A percentile compares a stretch with the other conserved stretches of the same genome.
Conservation (phyloP, 1,139 yeast species). For the Groenewaldozyma sp. region DNA sequence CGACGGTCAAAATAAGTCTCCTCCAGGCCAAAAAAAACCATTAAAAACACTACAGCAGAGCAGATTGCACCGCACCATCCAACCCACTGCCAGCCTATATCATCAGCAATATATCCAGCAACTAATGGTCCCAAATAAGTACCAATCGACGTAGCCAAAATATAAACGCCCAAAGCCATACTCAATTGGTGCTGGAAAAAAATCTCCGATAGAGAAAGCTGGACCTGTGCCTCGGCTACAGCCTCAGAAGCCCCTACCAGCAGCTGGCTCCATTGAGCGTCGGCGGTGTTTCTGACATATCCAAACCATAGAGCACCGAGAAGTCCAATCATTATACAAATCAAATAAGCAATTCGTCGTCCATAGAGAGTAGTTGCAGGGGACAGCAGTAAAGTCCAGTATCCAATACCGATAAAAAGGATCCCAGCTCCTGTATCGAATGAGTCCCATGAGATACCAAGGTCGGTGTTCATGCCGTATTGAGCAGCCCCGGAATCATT, state of each 20-base stretch:
- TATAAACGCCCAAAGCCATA: constrained; percentile 66
- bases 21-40: constrained; percentile 53
- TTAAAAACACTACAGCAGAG: constrained; percentile 48
- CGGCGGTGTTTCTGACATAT: constrained; percentile 43
- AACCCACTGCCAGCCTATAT: constrained; percentile 68
- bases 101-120: constrained; percentile 60
- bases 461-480: constrained; percentile 54
- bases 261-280: constrained; percentile 74
- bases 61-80: constrained; percentile 75
- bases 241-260: constrained; percentile 81
- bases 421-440: constrained; percentile 88
- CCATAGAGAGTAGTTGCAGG: constrained; percentile 78
- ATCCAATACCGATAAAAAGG: constrained; percentile 64
- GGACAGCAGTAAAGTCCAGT: constrained; percentile 59
- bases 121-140: constrained; percentile 74
- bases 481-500: constrained; percentile 79
- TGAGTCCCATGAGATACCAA: constrained; percentile 59
- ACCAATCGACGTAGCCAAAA: constrained; percentile 72
- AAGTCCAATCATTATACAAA: constrained; percentile 55
- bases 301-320: constrained; percentile 75
- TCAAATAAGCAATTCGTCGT: constrained; percentile 55
- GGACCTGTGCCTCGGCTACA: constrained; percentile 88
- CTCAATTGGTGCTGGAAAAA: constrained; percentile 77
- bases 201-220: constrained; percentile 64
- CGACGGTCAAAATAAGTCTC: constrained; percentile 69